Conservation (phyloP, 2,329 filamentous ascomycete species). For the Neofusicoccum sp. region DNA sequence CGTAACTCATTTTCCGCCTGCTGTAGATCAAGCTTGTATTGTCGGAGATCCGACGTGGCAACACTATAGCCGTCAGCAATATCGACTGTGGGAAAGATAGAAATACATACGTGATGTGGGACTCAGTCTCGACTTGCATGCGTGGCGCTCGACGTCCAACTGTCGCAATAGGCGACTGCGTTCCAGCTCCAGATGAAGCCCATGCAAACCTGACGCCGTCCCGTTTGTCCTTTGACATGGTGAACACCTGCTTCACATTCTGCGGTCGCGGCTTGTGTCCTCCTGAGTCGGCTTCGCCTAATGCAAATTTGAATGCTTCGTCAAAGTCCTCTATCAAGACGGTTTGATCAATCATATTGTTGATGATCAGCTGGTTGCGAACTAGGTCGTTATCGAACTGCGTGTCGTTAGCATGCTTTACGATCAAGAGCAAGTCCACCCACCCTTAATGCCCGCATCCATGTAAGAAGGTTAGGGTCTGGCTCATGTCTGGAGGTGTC, state of each 20-base stretch:
- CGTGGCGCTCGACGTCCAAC: constrained; percentile 51
- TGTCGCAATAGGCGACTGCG: background rate
- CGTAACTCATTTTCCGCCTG: constrained; percentile 51
- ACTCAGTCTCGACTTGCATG: constrained; percentile 78
- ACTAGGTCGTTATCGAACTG: constrained; percentile 76
- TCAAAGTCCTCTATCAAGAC: constrained; percentile 71
- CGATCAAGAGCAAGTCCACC: constrained; percentile 6
- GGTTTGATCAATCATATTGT: constrained; percentile 78
- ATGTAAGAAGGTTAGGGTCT: constrained; percentile 70
- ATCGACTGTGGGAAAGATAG: background rate
- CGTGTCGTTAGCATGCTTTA: constrained; percentile 25
- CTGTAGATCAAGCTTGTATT: constrained; percentile 35
- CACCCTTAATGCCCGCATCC: constrained; percentile 72
- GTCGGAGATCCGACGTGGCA: background rate
- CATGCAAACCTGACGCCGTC: constrained; percentile 61
- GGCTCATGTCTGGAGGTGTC: constrained; percentile 73
- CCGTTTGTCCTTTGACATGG: constrained; percentile 59
- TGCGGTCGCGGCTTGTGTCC: constrained; percentile 48
- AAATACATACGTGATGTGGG: constrained; percentile 59
- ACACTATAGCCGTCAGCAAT: background rate
- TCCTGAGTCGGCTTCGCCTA: constrained; percentile 44
- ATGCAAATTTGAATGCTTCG: constrained; percentile 71
- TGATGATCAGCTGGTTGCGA: constrained; percentile 81
- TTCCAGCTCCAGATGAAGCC: constrained; percentile 44
- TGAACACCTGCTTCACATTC: constrained; percentile 75